These are phyloP conservation scores for Apiospora koreana DNA, from an alignment of 2,329 filamentous ascomycete genomes.

Conservation along the genomic window DNA sequence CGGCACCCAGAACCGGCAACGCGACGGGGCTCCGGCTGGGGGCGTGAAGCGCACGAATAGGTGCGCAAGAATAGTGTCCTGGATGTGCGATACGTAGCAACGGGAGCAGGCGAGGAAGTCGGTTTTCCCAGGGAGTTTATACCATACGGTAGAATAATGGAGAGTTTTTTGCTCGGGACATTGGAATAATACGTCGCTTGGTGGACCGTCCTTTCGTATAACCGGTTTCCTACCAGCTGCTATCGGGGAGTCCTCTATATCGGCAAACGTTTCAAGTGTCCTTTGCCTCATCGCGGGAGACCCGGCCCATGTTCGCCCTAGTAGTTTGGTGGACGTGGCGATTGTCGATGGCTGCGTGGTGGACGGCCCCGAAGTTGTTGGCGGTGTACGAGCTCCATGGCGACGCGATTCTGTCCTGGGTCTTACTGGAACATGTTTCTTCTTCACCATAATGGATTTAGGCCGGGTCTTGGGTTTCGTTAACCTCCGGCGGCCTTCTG, in stretches of 20 bases:
- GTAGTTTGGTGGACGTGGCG: too few relatives aligned
- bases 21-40: neutral
- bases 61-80: neutral
- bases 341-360: too few relatives aligned
- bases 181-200: neutral
- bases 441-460: too few relatives aligned
- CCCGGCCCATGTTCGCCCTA: neutral
- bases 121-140: neutral
- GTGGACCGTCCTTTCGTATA: neutral
- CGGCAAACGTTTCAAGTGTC: too few relatives aligned
- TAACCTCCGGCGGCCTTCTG: too few relatives aligned
- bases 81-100: constrained; percentile 2
- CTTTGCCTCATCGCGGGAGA: neutral
- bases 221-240: neutral
- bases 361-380: too few relatives aligned
- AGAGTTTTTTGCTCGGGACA: neutral
- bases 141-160: constrained; percentile 13
- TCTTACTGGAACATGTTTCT: too few relatives aligned
- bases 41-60: constrained; percentile 9
- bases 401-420: too few relatives aligned
- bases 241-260: neutral
- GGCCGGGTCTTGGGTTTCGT: too few relatives aligned
- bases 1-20: constrained; percentile 14
- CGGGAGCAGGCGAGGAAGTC: constrained; percentile 13
- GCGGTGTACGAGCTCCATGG: too few relatives aligned